These are phyloP conservation scores for Solanum dulcamara DNA, from an alignment of 257 asterid genomes.

Conservation along the genomic window DNA sequence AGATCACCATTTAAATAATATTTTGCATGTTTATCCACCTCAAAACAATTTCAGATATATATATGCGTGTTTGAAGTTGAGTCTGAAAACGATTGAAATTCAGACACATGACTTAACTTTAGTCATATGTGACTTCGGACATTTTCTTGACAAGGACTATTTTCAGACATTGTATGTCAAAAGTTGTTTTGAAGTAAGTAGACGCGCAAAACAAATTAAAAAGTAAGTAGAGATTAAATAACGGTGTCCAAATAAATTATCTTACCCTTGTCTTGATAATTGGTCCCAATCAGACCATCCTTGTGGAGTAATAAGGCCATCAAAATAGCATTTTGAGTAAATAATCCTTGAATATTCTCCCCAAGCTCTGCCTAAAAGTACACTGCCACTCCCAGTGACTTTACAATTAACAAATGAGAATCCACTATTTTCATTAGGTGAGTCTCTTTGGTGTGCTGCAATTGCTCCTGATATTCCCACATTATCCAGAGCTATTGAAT, in stretches of 20 bases:
- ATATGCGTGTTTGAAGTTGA: no score
- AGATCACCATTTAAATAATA: background rate
- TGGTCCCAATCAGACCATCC: slow-evolving; percentile 67
- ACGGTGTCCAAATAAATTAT: background rate
- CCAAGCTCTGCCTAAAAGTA: slow-evolving; percentile 80
- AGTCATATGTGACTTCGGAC: background rate
- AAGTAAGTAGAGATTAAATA: background rate
- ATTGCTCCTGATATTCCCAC: slow-evolving; percentile 32
- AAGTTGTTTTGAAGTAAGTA: background rate
- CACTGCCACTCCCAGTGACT: slow-evolving; percentile 33
- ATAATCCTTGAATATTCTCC: slow-evolving; percentile 43
- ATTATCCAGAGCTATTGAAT: slow-evolving; percentile 23
- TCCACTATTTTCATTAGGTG: slow-evolving; percentile 46
- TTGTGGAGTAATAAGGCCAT: slow-evolving; percentile 19
- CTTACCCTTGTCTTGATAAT: background rate
- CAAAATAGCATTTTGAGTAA: slow-evolving; percentile 33
- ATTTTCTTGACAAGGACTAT: background rate
- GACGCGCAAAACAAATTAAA: background rate
- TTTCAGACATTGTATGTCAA: accelerated
- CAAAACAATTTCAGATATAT: no score
- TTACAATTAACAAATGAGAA: slow-evolving; percentile 65
- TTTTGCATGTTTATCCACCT: no score
- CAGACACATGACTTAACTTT: background rate
- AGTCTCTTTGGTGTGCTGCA: slow-evolving; percentile 65
- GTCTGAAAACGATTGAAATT: background rate